A percentile compares a stretch with the other conserved stretches of the same genome.
Conservation (phyloP, 768 basidiomycete genomes). For the Cystobasidium tubakii region DNA sequence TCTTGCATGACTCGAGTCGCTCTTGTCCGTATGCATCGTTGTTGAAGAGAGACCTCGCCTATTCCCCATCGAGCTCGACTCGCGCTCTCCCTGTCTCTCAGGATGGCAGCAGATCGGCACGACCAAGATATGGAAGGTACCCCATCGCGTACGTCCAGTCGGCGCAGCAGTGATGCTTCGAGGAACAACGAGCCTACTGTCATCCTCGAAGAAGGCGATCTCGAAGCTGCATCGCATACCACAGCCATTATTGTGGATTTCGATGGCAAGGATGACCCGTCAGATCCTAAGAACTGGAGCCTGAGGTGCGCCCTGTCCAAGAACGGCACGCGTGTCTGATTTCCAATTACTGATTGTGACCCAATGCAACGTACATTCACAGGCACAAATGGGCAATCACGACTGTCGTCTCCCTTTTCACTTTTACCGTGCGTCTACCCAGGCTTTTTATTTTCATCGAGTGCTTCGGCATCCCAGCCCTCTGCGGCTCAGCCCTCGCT, state of each 20-base stretch:
- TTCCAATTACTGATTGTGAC: constrained; percentile 41
- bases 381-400: constrained; percentile 1
- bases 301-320: constrained; percentile 61
- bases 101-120: not conserved
- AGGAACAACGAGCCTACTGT: not conserved
- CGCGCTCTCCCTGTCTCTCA: not conserved
- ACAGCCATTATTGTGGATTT: constrained; percentile 55
- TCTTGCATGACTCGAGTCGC: no score
- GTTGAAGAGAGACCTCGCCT: not conserved
- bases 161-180: not conserved
- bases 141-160: not conserved
- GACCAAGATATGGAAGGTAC: not conserved
- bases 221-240: not conserved
- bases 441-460: not conserved
- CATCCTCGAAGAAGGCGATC: not conserved
- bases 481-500: no score
- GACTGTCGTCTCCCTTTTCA: constrained; percentile 60
- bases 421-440: constrained; percentile 54
- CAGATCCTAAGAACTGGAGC: constrained; percentile 59
- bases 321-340: no score
- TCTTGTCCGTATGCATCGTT: not conserved
- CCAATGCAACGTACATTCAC: not conserved
- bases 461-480: not conserved
- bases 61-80: not conserved
- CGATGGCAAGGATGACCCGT: constrained; percentile 60